phyloP scores from a whole-genome alignment of 495 filamentous ascomycete species.

The Letharia lupina region DNA sequence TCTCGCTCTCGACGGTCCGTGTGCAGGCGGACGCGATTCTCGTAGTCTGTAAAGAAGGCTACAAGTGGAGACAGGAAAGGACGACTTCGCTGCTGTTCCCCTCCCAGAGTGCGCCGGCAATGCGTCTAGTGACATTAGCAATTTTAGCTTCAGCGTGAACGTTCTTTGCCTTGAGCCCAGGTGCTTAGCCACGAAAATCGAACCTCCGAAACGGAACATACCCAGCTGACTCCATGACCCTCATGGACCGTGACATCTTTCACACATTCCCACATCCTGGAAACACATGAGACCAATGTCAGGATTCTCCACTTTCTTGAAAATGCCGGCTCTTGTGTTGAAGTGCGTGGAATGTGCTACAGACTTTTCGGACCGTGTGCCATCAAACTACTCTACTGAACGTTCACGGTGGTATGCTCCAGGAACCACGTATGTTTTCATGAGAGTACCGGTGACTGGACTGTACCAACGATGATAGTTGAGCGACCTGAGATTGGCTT shows the following conservation, averaged over 20 bases:
- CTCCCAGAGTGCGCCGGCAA: no score
- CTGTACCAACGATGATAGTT: slow-evolving; percentile 67
- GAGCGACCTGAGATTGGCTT: slow-evolving; percentile 55
- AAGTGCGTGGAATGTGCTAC: slow-evolving; percentile 54
- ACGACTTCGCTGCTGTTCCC: no score
- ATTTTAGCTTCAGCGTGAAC: no score
- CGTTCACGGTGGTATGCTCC: no score
- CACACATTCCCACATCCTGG: slow-evolving; percentile 61
- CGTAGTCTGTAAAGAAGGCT: no score
- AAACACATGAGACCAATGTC: slow-evolving; percentile 59
- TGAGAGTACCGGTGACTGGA: slow-evolving; percentile 51
- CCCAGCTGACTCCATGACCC: slow-evolving; percentile 53
- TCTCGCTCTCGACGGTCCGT: no score
- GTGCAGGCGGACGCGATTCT: no score
- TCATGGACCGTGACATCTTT: slow-evolving; percentile 57
- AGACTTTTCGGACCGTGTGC: slow-evolving; percentile 25
- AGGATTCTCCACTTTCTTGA: slow-evolving; percentile 59
- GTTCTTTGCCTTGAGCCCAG: no score
- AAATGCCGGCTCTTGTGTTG: slow-evolving; percentile 53
- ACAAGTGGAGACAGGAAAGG: no score
- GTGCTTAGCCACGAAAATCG: no score
- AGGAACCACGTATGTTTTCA: slow-evolving; percentile 2
- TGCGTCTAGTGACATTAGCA: no score
- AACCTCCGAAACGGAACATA: slow-evolving; percentile 59
- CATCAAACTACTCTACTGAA: slow-evolving; percentile 48